phyloP scores from a whole-genome alignment of 768 basidiomycete genomes.

The Mycena sanguinolenta region DNA sequence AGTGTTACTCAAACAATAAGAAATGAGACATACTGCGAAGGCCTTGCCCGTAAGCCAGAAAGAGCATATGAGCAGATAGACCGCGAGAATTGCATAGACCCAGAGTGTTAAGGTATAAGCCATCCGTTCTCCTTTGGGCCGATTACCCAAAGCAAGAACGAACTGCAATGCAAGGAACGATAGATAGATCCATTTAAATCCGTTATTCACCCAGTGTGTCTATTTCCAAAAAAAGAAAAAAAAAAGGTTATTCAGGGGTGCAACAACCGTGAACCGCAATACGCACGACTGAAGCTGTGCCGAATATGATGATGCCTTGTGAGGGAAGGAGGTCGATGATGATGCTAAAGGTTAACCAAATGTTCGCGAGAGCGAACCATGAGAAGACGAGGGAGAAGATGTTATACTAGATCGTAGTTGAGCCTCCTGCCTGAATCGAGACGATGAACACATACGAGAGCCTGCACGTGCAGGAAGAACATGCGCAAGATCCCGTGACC shows the following conservation, averaged over 20 bases:
- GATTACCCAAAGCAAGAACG: constrained; percentile 60
- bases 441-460: constrained; percentile 70
- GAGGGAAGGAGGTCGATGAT: constrained; percentile 88
- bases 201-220: constrained; percentile 92
- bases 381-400: constrained; percentile 87
- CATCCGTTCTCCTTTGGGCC: constrained; percentile 79
- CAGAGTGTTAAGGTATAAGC: constrained; percentile 77
- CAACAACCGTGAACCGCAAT: background rate
- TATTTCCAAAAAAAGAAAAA: too few relatives aligned
- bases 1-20: constrained; percentile 40
- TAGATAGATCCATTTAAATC: constrained; percentile 89
- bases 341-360: constrained; percentile 97
- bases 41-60: constrained; percentile 86
- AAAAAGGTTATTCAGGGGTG: constrained; percentile 4
- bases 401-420: constrained; percentile 72
- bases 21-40: constrained; percentile 70
- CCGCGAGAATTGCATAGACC: constrained; percentile 86
- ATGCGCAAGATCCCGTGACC: constrained; percentile 91
- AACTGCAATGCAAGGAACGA: constrained; percentile 83
- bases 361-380: constrained; percentile 93
- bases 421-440: background rate
- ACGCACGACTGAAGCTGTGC: constrained; percentile 76
- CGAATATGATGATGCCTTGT: constrained; percentile 72
- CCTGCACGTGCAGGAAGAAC: constrained; percentile 97
- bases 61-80: constrained; percentile 91